Conservation (phyloP, 768 basidiomycete genomes). For the Tylopilus plumbeoviolaceoides region DNA sequence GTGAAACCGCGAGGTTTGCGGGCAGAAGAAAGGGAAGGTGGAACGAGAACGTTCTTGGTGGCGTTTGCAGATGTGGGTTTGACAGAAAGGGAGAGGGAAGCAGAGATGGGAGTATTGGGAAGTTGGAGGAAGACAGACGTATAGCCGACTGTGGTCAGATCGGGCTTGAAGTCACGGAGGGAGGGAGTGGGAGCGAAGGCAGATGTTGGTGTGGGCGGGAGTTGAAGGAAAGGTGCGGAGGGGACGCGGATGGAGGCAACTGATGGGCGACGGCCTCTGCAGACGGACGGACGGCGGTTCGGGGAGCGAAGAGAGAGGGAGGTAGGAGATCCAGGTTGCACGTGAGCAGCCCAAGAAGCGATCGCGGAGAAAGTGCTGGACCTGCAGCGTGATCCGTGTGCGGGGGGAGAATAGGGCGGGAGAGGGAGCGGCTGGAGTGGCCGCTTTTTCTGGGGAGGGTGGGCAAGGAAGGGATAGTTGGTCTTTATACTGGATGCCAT, state of each 20-base stretch:
- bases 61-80: constrained; percentile 4
- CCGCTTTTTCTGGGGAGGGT: constrained; percentile 37
- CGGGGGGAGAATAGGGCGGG: constrained; percentile 1
- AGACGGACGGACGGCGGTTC: constrained; percentile 32
- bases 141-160: constrained; percentile 62
- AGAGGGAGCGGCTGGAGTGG: constrained; percentile 31
- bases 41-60: constrained; percentile 11
- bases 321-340: constrained; percentile 66
- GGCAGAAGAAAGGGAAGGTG: constrained; percentile 5
- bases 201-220: constrained; percentile 39
- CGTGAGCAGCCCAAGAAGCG: constrained; percentile 56
- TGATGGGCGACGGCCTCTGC: constrained; percentile 30
- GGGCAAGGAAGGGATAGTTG: constrained; percentile 41
- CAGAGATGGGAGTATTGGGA: constrained; percentile 43
- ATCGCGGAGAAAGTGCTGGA: constrained; percentile 50
- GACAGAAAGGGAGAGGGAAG: constrained; percentile 9
- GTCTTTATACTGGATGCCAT: constrained; percentile 11
- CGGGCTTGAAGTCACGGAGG: constrained; percentile 43
- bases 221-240: constrained; percentile 47
- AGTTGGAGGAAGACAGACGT: constrained; percentile 61
- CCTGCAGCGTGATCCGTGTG: constrained; percentile 22
- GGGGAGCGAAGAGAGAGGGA: constrained; percentile 40
- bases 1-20: constrained; percentile 32
- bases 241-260: constrained; percentile 36
- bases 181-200: constrained; percentile 36